Conservation (phyloP, 768 basidiomycete species). For the Hebeloma cylindrosporum region DNA sequence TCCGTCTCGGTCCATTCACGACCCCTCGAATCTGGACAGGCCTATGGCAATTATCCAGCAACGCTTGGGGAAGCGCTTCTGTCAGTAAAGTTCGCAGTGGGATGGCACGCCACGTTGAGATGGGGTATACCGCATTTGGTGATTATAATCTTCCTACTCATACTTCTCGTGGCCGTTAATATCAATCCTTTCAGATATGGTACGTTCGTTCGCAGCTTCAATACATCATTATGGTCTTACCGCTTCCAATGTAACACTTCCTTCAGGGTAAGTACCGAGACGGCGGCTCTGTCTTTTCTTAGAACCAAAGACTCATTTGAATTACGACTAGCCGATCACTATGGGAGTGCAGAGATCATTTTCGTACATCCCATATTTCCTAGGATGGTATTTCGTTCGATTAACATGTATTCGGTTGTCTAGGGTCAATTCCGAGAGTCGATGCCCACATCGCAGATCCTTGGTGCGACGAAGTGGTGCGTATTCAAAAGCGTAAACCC, state of each 20-base stretch:
- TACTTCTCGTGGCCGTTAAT: constrained; percentile 7
- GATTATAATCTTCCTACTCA: not conserved
- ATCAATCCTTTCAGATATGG: constrained; percentile 34
- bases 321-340: constrained; percentile 78
- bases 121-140: constrained; percentile 69
- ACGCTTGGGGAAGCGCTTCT: constrained; percentile 80
- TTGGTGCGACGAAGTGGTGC: constrained; percentile 89
- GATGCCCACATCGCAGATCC: constrained; percentile 40
- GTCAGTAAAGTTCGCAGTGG: constrained; percentile 62
- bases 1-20: constrained; percentile 53
- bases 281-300: constrained; percentile 1
- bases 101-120: constrained; percentile 63
- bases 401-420: constrained; percentile 1
- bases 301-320: not conserved
- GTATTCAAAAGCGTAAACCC: constrained; percentile 58
- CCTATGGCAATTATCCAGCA: constrained; percentile 85
- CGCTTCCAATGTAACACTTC: no score
- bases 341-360: constrained; percentile 79
- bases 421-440: constrained; percentile 71
- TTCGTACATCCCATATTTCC: constrained; percentile 51
- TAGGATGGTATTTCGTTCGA: constrained; percentile 8
- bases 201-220: constrained; percentile 23
- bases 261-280: no score
- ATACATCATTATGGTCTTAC: no score
- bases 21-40: constrained; percentile 74